Evolutionary conservation across 148 eudicot genomes (phyloP), one percentile per base, ranked within the genome.

Genomic region (Rhododendron griersonianum): DNA sequence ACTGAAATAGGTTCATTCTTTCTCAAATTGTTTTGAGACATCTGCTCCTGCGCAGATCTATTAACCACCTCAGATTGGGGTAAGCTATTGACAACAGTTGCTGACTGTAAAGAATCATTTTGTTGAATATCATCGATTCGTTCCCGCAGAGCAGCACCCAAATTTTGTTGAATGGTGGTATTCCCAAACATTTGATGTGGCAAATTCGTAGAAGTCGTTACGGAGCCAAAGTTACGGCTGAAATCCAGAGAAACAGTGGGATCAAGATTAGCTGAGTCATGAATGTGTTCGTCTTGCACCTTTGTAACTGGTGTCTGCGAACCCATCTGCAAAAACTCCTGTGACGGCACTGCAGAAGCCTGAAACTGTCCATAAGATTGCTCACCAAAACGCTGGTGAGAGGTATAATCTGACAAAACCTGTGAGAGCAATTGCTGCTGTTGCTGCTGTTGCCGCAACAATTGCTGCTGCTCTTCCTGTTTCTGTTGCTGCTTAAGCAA

Each of bases 391-490:
- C 89, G 92, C 84, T 93, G 96, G 65, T 61, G 85, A 83, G 89
- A 91, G 55, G 90, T 93, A 65, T 93, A 96, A 84, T 93, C 98
- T 10, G 93, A 87, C 76, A 96, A 88, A 69, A 93, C 91, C 90
- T 93, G 96, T 4, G 98, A 92, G 78, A 95, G 93, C 88, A 98
- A 88, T 78, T 93, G 94, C 55, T 96, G 94, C 81, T 96, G 96
- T 44, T 91, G 93, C 90, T 96, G 94, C 81, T 96, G 98, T 86
- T 91, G 96, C 57, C 91, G 92, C 90, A 93, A 53, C 81, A 92
- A 87, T 83, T 86, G 91, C 74, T 91, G 96, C 87, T 92, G 96
- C 90, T 98, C 95, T 90, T 95, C 98, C 83, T 93, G 93, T 85
- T 97, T 90, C 85, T 94, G 91, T 81, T 95, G 96, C 84, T 96